Conservation (phyloP, 148 eudicot species). For the Silene latifolia region DNA sequence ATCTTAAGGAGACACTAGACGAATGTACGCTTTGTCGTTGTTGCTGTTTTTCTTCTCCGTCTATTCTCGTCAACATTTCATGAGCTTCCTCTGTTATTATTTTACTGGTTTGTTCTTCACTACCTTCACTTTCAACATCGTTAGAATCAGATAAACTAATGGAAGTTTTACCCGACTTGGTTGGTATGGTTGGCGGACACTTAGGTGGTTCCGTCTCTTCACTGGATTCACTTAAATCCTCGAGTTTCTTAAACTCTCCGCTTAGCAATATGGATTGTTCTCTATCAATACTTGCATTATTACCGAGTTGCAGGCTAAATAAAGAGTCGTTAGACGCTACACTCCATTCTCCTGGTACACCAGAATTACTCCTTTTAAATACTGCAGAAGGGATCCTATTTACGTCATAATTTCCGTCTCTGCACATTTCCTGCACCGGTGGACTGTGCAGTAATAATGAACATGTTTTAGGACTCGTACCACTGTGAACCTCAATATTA, state of each 20-base stretch:
- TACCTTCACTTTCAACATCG: background rate
- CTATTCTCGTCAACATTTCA: background rate
- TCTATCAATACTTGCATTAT: slow-evolving; percentile 27
- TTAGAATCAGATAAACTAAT: background rate
- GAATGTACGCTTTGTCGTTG: slow-evolving; percentile 2
- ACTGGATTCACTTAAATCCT: background rate
- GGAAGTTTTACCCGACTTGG: background rate
- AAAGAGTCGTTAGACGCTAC: slow-evolving; percentile 32
- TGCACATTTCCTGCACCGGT: slow-evolving; percentile 42
- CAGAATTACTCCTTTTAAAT: slow-evolving; percentile 26
- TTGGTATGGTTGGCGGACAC: background rate
- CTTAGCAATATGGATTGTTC: slow-evolving; percentile 20
- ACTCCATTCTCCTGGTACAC: slow-evolving; percentile 31
- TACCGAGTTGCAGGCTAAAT: slow-evolving; percentile 33
- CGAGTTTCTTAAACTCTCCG: slow-evolving; percentile 15
- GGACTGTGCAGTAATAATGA: slow-evolving; percentile 30
- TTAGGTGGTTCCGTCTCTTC: background rate
- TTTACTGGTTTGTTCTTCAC: background rate
- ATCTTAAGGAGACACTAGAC: slow-evolving; percentile 19
- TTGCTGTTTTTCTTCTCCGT: background rate
- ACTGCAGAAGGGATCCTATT: slow-evolving; percentile 32
- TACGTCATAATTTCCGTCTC: slow-evolving; percentile 33
- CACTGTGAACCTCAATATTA: background rate
- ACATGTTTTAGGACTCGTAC: background rate
- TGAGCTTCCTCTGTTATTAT: background rate